Conservation (phyloP, 1,284 basidiomycete species). For the Cystobasidiaceae sp. region DNA sequence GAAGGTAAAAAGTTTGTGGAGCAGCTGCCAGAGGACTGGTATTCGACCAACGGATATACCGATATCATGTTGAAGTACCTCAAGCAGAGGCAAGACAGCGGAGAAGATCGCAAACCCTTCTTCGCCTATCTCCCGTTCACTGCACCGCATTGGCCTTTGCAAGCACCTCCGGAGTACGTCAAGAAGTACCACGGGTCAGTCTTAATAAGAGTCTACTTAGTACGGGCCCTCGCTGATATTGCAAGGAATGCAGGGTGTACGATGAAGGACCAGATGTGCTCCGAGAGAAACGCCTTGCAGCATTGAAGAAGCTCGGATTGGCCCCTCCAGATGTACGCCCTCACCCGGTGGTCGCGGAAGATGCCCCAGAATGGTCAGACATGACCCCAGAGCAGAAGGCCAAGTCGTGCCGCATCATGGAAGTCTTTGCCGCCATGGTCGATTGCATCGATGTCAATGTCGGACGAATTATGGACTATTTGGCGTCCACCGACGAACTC, state of each 20-base stretch:
- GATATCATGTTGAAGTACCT: constrained; percentile 28
- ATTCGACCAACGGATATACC: constrained; percentile 35
- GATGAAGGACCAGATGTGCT: constrained; percentile 30
- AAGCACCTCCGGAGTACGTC: too few relatives aligned
- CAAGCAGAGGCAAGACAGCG: neutral
- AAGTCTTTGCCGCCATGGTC: constrained; percentile 46
- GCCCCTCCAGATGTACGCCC: constrained; percentile 13
- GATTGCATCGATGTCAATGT: constrained; percentile 44
- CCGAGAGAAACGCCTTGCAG: constrained; percentile 35
- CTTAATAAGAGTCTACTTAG: too few relatives aligned
- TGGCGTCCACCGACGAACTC: constrained; percentile 33
- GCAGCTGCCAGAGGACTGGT: constrained; percentile 30
- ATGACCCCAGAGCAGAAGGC: constrained; percentile 37
- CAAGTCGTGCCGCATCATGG: constrained; percentile 41
- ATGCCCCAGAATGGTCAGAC: constrained; percentile 36
- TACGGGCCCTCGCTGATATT: constrained; percentile 34
- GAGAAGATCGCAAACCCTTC: constrained; percentile 33
- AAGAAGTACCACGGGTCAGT: too few relatives aligned
- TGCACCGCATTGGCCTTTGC: too few relatives aligned
- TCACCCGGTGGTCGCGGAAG: constrained; percentile 11
- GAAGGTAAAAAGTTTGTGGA: neutral
- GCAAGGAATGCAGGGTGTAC: constrained; percentile 30
- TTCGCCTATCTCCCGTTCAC: constrained; percentile 37
- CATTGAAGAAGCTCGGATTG: constrained; percentile 33
- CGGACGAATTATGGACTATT: neutral